A percentile compares a stretch with the other conserved stretches of the same genome.
These are phyloP conservation scores for Oryza coarctata DNA, from an alignment of 176 grass and related monocot species.

Conservation along the genomic window DNA sequence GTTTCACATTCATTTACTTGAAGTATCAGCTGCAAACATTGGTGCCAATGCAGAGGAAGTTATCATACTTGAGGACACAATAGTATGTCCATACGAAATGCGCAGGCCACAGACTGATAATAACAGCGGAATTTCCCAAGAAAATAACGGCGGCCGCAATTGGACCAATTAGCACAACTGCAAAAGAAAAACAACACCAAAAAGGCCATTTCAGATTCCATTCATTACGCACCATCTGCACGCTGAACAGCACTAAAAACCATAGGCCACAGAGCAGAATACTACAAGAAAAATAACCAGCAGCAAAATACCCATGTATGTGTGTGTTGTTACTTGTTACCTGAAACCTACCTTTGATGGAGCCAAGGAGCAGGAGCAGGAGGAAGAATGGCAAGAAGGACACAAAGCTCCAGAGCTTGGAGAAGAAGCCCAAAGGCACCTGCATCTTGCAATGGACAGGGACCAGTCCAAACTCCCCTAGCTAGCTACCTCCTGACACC, in stretches of 20 bases:
- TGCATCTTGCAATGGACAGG: slow-evolving; percentile 43
- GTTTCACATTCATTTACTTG: background rate
- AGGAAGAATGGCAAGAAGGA: slow-evolving; percentile 81
- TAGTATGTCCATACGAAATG: slow-evolving; percentile 94
- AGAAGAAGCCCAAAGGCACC: slow-evolving; percentile 60
- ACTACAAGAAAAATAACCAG: background rate
- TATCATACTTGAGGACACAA: slow-evolving; percentile 68
- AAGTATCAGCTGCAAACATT: background rate
- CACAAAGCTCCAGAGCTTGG: slow-evolving; percentile 72
- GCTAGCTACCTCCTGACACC: too few relatives aligned
- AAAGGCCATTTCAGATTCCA: background rate
- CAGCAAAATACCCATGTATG: too few relatives aligned
- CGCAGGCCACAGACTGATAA: slow-evolving; percentile 71
- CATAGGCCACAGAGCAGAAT: background rate
- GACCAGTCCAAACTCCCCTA: background rate
- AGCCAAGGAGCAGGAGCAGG: slow-evolving; percentile 62
- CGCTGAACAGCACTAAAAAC: too few relatives aligned
- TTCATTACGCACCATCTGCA: background rate
- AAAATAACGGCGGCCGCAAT: slow-evolving; percentile 45
- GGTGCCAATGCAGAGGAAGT: slow-evolving; percentile 19
- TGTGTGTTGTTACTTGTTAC: background rate
- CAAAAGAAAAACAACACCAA: background rate
- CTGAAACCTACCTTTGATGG: slow-evolving; percentile 56
- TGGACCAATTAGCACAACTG: slow-evolving; percentile 60
- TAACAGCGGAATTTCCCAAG: slow-evolving; percentile 57